Evolutionary conservation across 2,329 filamentous ascomycete genomes (phyloP).

Genomic region (Teratosphaeria gauchensis): DNA sequence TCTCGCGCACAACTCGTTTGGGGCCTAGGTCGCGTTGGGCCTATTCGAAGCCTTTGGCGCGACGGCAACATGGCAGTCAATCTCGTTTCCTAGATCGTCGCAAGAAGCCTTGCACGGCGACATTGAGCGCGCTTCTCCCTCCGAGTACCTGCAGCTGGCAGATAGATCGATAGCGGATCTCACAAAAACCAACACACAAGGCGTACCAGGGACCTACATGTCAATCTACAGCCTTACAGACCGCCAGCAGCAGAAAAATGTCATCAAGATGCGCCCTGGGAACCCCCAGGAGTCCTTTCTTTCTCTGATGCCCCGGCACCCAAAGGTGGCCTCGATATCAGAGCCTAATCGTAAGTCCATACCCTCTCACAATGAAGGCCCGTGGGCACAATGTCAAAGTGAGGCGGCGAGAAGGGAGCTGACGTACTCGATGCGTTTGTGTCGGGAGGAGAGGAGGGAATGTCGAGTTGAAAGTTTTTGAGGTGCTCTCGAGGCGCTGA

Average conservation of each 20-base stretch:
- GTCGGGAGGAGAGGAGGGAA: neutral
- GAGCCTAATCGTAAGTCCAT: neutral
- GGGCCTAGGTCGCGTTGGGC: neutral
- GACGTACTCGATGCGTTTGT: neutral
- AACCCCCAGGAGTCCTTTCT: neutral
- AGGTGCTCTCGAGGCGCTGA: too few relatives aligned
- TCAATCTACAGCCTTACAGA: neutral
- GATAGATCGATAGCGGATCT: neutral
- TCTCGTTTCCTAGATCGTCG: neutral
- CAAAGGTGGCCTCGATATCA: neutral
- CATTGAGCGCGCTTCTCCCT: neutral
- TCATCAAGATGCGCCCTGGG: neutral
- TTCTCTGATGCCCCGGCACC: neutral
- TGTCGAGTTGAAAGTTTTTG: neutral
- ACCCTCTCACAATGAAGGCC: neutral
- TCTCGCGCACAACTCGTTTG: neutral
- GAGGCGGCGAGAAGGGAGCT: neutral
- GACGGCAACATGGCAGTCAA: neutral
- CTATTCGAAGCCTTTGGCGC: neutral
- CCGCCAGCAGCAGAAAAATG: neutral
- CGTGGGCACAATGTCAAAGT: neutral
- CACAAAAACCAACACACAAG: neutral
- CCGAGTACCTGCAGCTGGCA: neutral
- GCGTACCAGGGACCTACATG: neutral
- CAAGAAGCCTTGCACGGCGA: neutral